Evolutionary conservation across 495 filamentous ascomycete species (phyloP), one percentile per base, ranked within the genome.

Genomic region (Lepidopterella palustris): DNA sequence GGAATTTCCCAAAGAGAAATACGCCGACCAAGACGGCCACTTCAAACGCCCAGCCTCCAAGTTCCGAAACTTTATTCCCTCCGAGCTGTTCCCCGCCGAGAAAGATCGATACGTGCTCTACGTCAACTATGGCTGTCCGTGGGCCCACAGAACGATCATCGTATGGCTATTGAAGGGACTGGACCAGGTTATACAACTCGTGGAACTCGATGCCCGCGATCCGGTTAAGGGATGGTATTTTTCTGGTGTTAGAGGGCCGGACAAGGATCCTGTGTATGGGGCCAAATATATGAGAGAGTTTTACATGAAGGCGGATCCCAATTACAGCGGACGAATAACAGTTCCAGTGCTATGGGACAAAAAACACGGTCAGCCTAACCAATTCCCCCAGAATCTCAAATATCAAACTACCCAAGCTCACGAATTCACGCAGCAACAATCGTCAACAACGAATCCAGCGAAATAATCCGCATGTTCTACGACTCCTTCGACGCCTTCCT

Each of bases 51-150:
- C 28, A n/a, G 55, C 61, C 28, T 65, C 66, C 45, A 51, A 42
- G 15, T 73, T 71, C 57, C 71, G 71, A 32, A 61, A 64, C 60
- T 64, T 45, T 48, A 70, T 71, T 49, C 59, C 64, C n/a, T 62
- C 67, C 11, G 52, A 55, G 18, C 59, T 53, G 20, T 95, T 88
- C 71, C 85, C 88, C 0, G 76, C 90, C 13, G 87, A 89, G 67
- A 82, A 82, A 66, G 82, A 80, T 57, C 80, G 90, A 57, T 95
- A 93, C 68, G 87, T 89, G 55, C 80, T 95, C 55, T 96, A 90
- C 71, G 78, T 92, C 65, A 81, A 82, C 47, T 76, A 75, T 5
- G 87, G 87, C 53, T 95, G 90, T 69, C 89, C 89, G 0, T 95
- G 89, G 89, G 89, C 90, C 0, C 88, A 85, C 57, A 83, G 90